Base-by-base conservation (phyloP, 192 early-diverging fungal genomes). In the Thamnidium elegans region DNA sequence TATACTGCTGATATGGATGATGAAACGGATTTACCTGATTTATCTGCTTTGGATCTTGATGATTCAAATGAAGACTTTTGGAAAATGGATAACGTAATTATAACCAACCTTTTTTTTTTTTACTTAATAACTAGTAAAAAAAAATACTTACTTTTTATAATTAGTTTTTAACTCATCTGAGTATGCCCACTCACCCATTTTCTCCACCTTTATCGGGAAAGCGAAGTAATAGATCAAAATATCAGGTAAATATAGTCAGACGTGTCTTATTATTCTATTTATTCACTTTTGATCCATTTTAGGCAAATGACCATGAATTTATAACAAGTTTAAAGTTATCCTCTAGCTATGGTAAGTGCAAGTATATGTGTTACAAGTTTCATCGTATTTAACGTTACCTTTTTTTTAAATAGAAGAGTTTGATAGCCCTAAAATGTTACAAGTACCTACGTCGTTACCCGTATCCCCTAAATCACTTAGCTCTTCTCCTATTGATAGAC, bases 61-160 rank as follows among this genome's bases (percentile, higher is more conserved):
- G 71, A 73, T 60, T 58, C 60, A 9, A 68, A 63, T 36, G 71
- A 73, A 3, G 66, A 68, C 14, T 73, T 73, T 42, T 73, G 71
- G 71, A 63, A 67, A 32, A 39, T 73, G 50, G 66, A 73, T 21
- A 45, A 67, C 19, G 70, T 67, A 67, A 19, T 43, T 50, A 17
- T 34, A 50, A 1, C 0, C 8, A 19, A 48, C 15, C 0, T 9
- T 15, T n/a, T n/a, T n/a, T n/a, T n/a, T n/a, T n/a, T n/a, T n/a
- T n/a, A n/a, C n/a, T n/a, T n/a, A n/a, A n/a, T n/a, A n/a, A n/a
- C n/a, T 15, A 54, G 31, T 5, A 31, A 32, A 23, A 32, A 23
- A 54, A 15, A 2, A 17, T 47, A 47, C 17, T 47, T 47, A 30
- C 5, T 11, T 52, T 14, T 30, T 31, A 54, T 31, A 54, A 55